Evolutionary conservation across 129 eudicot species (phyloP), one percentile per base, ranked within the genome.

Genomic region (Flaveria sonorensis): DNA sequence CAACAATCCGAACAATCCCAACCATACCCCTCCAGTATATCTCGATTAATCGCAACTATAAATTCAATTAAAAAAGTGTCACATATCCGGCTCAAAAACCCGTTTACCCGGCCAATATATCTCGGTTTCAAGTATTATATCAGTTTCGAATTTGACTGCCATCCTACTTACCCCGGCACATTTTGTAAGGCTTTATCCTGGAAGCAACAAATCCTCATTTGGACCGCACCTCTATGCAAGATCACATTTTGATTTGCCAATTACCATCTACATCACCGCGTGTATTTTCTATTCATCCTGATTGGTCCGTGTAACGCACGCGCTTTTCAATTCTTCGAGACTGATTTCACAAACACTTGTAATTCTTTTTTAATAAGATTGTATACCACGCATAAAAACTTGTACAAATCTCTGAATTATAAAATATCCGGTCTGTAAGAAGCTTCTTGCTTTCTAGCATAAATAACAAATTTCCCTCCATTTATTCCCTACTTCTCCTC

Each of bases 401-500:
- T 46, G 82, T 78, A 78, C 82, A 60, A 4, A 1, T 7, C 2
- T 70, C 68, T 78, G 70, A 15, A 26, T 15, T 18, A 18, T 46
- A 70, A 24, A 70, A 43, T 43, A 78, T 45, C 36, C 18, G 6
- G 60, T 69, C 36, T 57, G 70, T 57, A 69, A 42, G 51, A 36
- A 67, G 57, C 43, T 42, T 68, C 36, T 53, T 46, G 65, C 19
- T 24, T 43, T 78, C 28, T 57, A 68, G 46, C 14, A 78, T 50
- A 71, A 30, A 78, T 30, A 30, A 30, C 39, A 79, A 14, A 3
- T 63, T 79, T 79, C 83, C 83, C 83, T 71, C 73, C 83, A 65
- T 73, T 73, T 81, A 79, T 71, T 71, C 82, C 24, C 66, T 79
- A 48, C 84, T 74, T 80, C 79, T 50, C 26, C 56, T 74, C 14